Conservation (phyloP, 164 flowering plant genomes). For the Saururus chinensis region DNA sequence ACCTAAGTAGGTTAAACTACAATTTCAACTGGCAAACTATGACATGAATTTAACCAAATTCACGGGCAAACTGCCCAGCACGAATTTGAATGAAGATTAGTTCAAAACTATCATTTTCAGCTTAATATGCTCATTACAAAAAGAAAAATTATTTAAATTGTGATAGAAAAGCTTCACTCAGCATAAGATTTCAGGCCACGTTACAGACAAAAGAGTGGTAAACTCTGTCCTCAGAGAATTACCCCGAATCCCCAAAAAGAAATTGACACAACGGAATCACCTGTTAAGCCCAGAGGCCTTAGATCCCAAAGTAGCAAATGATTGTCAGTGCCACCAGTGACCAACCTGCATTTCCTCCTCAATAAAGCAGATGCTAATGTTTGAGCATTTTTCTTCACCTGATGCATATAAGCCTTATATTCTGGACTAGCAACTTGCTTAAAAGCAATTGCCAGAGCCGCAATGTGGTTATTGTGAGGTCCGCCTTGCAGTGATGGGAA, state of each 20-base stretch:
- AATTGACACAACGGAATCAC: constrained; percentile 16
- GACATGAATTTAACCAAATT: no score
- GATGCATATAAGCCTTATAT: constrained; percentile 72
- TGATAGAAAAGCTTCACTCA: no score
- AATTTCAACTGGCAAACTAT: no score
- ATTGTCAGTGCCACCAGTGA: constrained; percentile 93
- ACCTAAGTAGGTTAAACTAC: no score
- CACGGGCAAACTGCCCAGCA: no score
- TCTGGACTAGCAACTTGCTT: constrained; percentile 82
- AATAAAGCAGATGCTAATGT: constrained; percentile 69
- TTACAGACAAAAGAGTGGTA: no score
- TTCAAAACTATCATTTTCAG: no score
- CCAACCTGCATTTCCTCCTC: constrained; percentile 64
- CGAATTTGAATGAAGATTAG: no score
- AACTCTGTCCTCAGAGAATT: no score
- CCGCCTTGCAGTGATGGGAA: constrained; percentile 91
- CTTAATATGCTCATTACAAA: no score
- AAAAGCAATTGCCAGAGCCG: constrained; percentile 91
- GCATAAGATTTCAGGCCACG: no score
- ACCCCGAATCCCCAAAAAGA: not conserved
- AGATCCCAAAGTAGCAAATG: constrained; percentile 92
- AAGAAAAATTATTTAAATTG: no score
- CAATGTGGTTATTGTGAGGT: constrained; percentile 91
- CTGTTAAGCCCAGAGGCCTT: constrained; percentile 61
- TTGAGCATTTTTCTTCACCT: constrained; percentile 89